Evolutionary conservation across 768 basidiomycete genomes (phyloP).

Genomic region (Boletus sp.): DNA sequence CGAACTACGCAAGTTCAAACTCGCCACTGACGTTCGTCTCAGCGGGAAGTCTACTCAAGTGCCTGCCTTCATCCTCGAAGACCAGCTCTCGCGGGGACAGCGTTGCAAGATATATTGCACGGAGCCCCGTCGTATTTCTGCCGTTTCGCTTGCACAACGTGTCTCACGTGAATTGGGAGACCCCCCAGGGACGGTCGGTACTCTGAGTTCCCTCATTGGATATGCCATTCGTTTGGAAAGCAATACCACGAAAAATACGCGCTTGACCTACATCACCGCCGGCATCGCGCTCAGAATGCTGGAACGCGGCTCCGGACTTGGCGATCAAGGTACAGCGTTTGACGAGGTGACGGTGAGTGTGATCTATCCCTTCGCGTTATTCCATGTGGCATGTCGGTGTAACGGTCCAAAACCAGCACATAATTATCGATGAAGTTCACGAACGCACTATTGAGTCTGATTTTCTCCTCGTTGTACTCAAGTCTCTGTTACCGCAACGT

Average conservation of each 20-base stretch:
- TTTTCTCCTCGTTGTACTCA: conserved; percentile 92
- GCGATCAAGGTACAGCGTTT: conserved; percentile 75
- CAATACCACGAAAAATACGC: conserved; percentile 75
- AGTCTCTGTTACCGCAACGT: conserved; percentile 71
- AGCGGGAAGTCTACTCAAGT: conserved; percentile 98
- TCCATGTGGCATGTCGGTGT: not conserved
- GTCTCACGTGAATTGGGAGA: conserved; percentile 95
- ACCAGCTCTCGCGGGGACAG: conserved; percentile 75
- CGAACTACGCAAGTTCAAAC: conserved; percentile 36
- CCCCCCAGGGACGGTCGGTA: conserved; percentile 72
- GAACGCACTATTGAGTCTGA: conserved; percentile 97
- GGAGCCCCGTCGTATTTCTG: conserved; percentile 93
- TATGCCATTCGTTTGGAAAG: conserved; percentile 94
- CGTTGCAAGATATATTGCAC: conserved; percentile 93
- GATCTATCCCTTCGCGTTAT: conserved; percentile 3
- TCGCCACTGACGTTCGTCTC: conserved; percentile 7
- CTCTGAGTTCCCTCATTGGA: conserved; percentile 77
- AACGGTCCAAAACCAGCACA: conserved; percentile 53
- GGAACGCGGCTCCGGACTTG: conserved; percentile 74
- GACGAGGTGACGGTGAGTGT: conserved; percentile 87
- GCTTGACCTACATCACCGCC: conserved; percentile 84
- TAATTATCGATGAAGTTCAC: conserved; percentile 98
- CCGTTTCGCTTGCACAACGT: conserved; percentile 90
- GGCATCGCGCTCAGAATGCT: conserved; percentile 97
- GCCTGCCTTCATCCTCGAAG: conserved; percentile 90